Evolutionary conservation across 345 rosid genomes (phyloP), one percentile per base, ranked within the genome.

Genomic region (Lepidium africanum): DNA sequence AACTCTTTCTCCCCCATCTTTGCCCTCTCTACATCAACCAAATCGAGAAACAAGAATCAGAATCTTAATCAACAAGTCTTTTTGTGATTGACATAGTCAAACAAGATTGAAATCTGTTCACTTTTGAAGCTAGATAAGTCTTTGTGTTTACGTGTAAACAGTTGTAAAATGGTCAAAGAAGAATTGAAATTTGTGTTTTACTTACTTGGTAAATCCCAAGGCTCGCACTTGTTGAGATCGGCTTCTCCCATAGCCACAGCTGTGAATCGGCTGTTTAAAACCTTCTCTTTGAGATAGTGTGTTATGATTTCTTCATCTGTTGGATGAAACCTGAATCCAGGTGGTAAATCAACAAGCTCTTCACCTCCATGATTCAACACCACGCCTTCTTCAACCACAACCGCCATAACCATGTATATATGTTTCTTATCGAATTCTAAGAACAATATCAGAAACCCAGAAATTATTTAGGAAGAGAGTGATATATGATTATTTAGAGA

Each of bases 1-100:
- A 87, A 87, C 73, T 89, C 96, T 46, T 85, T 87, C 80, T 87
- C 99, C 10, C 96, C 99, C 90, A 89, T 91, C 91, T 91, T 94
- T 51, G 99, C 99, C 65, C 78, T 88, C 80, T 73, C 97, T 91
- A 73, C 37, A 81, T 7, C 17, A 41, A 49, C 30, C 47, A 43
- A 62, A 1, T 21, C n/a, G n/a, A n/a, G n/a, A 21, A 21, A 21
- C 2, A 1, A 21, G 23, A 21, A 61, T 33, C 16, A 69, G 17
- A 55, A 61, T 54, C 13, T 66, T 25, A 14, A 66, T 42, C 72
- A 73, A 41, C 42, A 66, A 51, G 55, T 12, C 35, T 21, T 58
- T 1, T 54, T 65, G 46, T 49, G 38, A 50, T 58, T 58, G 37
- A 65, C 19, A 48, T 13, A 12, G 72, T 57, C 72, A 58, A 50